Evolutionary conservation across 768 basidiomycete species (phyloP), one percentile per base, ranked within the genome.

Genomic region (Rhodosporidiobolus odoratus): DNA sequence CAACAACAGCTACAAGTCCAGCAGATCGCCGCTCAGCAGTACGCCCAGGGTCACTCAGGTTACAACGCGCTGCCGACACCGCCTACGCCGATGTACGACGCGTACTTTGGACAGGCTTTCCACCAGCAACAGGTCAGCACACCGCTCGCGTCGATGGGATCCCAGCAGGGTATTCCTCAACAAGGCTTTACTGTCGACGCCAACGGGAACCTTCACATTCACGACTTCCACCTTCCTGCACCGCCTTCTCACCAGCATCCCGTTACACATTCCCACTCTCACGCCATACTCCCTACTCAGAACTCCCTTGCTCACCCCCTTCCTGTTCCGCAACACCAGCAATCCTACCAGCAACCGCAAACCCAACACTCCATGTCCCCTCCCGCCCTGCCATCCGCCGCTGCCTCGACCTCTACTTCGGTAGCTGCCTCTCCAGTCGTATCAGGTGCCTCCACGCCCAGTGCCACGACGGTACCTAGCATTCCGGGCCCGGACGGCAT

Each of bases 181-280:
- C 43, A 62, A 21, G 57, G 41, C 62, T 60, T 69, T 27, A 34
- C 58, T 7, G 45, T 62, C 69, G 65, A 66, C 56, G 25, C n/a
- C 4, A 25, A 16, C 34, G 38, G 53, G 27, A 38, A 45, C 23
- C 58, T 58, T 25, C 8, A 40, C 32, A 9, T 62, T 32, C 40
- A 47, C 41, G 23, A 45, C 34, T 38, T 43, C 30, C 32, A 32
- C 27, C 63, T n/a, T 32, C 41, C 45, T 3, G 6, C 23, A 3
- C 23, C 45, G 23, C 23, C 30, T 13, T 5, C 41, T 23, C 58
- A 32, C 50, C 30, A 32, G 10, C 47, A 50, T 16, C 56, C 30
- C 21, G 1, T n/a, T 25, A 15, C 27, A 17, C 40, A 23, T 21
- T 50, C 66, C 30, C 41, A 34, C 9, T 27, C 34, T 3, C 60